Conservation (phyloP, 163 green algal genomes). For the Scenedesmus sp. region DNA sequence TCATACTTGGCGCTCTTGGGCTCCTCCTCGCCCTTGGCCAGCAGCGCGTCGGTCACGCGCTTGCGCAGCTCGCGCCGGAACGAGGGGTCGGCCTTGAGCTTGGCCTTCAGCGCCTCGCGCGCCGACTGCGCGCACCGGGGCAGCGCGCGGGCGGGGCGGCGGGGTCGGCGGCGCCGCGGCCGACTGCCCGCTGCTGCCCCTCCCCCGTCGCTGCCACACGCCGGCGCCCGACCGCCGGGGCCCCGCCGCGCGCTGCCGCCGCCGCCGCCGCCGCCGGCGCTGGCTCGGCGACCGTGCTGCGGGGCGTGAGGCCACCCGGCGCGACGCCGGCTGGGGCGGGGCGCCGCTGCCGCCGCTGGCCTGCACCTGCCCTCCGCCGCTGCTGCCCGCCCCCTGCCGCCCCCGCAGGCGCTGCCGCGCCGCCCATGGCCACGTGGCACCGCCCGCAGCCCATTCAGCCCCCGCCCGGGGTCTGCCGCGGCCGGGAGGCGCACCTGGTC, state of each 20-base stretch:
- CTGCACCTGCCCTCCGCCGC: background rate
- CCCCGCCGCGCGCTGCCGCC: no score
- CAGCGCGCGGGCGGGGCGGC: background rate
- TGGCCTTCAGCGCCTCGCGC: constrained; percentile 61
- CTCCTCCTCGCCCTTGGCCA: constrained; percentile 33
- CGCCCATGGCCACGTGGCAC: no score
- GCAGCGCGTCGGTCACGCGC: constrained; percentile 54
- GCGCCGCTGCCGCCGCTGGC: no score
- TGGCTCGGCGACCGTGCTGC: no score
- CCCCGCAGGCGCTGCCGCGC: background rate
- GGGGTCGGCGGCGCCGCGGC: no score
- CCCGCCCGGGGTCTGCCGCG: no score
- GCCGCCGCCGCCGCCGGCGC: no score
- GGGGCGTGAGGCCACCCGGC: no score
- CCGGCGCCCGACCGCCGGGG: background rate
- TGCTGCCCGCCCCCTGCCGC: background rate
- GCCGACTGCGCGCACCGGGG: background rate
- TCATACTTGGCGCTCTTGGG: constrained; percentile 56
- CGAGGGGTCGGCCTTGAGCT: constrained; percentile 53
- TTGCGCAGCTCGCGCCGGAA: constrained; percentile 61
- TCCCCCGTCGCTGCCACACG: background rate
- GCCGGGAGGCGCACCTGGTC: no score
- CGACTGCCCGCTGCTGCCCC: no score
- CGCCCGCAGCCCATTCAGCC: no score
- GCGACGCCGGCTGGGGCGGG: no score